Evolutionary conservation across 768 basidiomycete genomes (phyloP).

Genomic region (Lactarius quietus): DNA sequence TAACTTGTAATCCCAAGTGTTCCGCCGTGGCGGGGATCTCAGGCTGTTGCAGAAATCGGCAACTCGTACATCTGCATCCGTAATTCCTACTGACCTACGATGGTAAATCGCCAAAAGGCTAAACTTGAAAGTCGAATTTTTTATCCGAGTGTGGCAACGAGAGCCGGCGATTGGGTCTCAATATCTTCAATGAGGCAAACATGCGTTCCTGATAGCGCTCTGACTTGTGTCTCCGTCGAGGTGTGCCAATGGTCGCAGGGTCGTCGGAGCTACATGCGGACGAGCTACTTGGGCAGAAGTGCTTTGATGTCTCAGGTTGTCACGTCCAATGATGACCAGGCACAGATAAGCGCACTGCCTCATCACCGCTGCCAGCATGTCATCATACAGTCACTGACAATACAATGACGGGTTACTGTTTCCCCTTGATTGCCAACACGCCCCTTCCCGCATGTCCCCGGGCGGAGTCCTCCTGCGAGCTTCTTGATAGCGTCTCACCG

Average conservation of each 20-base stretch:
- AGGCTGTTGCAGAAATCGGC: conserved; percentile 17
- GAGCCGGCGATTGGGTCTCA: conserved; percentile 12
- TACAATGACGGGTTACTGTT: conserved; percentile 15
- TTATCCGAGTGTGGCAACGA: conserved; percentile 13
- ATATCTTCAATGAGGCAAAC: conserved; percentile 24
- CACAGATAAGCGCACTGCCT: conserved; percentile 21
- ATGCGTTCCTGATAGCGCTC: conserved; percentile 21
- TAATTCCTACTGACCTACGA: conserved; percentile 18
- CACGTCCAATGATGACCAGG: conserved; percentile 14
- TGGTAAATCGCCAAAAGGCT: conserved; percentile 29
- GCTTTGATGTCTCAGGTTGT: conserved; percentile 5
- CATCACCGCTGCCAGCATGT: conserved; percentile 20
- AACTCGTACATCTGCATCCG: conserved; percentile 20
- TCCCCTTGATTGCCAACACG: conserved; percentile 13
- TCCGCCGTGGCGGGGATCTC: conserved; percentile 20
- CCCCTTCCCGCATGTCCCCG: conserved; percentile 13
- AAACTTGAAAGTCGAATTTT: conserved; percentile 22
- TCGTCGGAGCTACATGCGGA: conserved; percentile 19
- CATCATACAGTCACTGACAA: conserved; percentile 12
- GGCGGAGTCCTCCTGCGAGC: conserved; percentile 28
- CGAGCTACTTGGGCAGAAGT: conserved; percentile 7
- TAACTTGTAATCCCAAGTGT: conserved; percentile 11
- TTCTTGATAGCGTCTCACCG: conserved; percentile 19
- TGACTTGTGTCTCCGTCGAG: conserved; percentile 10
- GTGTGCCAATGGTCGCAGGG: conserved; percentile 18